Evolutionary conservation across 2,329 filamentous ascomycete genomes (phyloP).

Genomic region (Aspergillus amoenus): DNA sequence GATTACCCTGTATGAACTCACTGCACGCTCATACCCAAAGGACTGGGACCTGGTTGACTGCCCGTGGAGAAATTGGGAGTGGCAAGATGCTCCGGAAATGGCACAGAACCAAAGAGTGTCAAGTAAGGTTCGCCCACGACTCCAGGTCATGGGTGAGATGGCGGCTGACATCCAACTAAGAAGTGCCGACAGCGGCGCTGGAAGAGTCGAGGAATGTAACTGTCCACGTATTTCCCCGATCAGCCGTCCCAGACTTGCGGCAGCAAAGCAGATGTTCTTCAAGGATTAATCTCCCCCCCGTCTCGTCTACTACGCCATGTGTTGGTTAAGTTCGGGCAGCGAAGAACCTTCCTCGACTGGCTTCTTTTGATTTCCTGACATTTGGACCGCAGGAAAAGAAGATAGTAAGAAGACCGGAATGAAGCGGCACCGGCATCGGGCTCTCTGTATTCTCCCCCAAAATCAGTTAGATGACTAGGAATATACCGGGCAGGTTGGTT

Average conservation of each 20-base stretch:
- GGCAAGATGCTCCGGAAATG: neutral
- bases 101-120: neutral
- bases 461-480: neutral
- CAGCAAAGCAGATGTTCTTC: neutral
- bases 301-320: neutral
- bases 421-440: neutral
- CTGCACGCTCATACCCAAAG: neutral
- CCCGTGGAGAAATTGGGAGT: neutral
- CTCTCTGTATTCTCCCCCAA: neutral
- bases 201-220: neutral
- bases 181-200: conserved; percentile 2
- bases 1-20: neutral
- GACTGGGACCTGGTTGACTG: neutral
- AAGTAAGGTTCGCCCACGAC: neutral
- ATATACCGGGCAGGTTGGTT: neutral
- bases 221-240: no score
- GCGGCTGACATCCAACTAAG: neutral
- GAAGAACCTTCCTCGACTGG: neutral
- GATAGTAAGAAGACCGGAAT: neutral
- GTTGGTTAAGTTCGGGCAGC: neutral
- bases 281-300: neutral
- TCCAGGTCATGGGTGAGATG: neutral
- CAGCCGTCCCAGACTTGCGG: no score
- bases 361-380: neutral
- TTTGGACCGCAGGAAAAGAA: neutral